phyloP scores from a whole-genome alignment of 202 grass and related monocot genomes.

The Hordeum pubiflorum region DNA sequence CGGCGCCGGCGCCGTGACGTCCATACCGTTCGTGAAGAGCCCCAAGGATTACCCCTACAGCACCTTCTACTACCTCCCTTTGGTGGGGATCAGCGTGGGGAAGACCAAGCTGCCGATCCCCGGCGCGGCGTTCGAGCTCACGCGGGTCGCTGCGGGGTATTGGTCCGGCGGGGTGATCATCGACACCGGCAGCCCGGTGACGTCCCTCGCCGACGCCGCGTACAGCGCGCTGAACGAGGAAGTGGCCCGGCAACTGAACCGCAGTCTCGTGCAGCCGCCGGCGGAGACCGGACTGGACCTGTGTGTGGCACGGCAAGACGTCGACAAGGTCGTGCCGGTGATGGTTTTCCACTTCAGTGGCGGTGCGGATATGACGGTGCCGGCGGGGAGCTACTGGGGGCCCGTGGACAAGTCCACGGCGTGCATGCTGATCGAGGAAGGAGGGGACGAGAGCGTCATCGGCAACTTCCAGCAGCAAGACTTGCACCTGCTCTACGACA shows the following conservation, averaged over 20 bases:
- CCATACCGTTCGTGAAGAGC: constrained; percentile 13
- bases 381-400: constrained; percentile 22
- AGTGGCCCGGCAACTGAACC: not conserved
- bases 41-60: not conserved
- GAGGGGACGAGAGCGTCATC: not conserved
- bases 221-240: not conserved
- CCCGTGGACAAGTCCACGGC: not conserved
- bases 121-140: not conserved
- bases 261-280: not conserved
- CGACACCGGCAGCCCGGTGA: constrained; percentile 15
- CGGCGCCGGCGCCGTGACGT: not conserved
- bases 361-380: constrained; percentile 22
- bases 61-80: constrained; percentile 23
- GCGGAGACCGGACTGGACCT: not conserved
- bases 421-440: constrained; percentile 15
- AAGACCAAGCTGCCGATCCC: not conserved
- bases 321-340: not conserved
- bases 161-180: constrained; percentile 12
- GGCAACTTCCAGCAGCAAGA: constrained; percentile 33
- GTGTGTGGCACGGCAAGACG: not conserved
- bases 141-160: not conserved
- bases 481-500: constrained; percentile 37
- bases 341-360: constrained; percentile 24
- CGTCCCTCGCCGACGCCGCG: not conserved
- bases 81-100: constrained; percentile 17